Percentiles rank a stretch among this genome's conserved stretches.
Conservation (phyloP, 2,329 filamentous ascomycete genomes). For the Pseudomassariella vexata region DNA sequence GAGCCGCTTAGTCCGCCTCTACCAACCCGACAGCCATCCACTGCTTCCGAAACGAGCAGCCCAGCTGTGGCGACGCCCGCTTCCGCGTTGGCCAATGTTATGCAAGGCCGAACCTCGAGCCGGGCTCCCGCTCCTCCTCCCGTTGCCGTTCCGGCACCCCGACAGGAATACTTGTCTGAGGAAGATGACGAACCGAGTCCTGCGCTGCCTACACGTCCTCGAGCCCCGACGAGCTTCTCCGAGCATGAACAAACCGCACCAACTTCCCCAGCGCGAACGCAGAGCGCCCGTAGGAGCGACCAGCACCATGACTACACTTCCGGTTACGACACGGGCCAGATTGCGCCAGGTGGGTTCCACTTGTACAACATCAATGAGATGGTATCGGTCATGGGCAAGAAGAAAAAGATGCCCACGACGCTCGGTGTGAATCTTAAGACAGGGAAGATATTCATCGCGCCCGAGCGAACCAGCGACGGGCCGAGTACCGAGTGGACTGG, state of each 20-base stretch:
- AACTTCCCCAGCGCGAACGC: constrained; percentile 24
- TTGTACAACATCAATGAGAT: constrained; percentile 97
- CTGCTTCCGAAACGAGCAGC: constrained; percentile 21
- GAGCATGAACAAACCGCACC: constrained; percentile 15
- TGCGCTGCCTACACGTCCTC: constrained; percentile 29
- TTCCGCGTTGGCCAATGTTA: constrained; percentile 49
- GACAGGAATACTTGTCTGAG: constrained; percentile 58
- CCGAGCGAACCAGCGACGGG: constrained; percentile 77
- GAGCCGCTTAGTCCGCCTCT: constrained; percentile 32
- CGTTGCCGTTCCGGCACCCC: constrained; percentile 38
- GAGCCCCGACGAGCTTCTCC: constrained; percentile 16
- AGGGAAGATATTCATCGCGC: constrained; percentile 83
- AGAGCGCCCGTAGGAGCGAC: constrained; percentile 23
- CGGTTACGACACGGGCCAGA: constrained; percentile 34
- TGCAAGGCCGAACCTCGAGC: constrained; percentile 39
- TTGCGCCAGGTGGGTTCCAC: constrained; percentile 76
- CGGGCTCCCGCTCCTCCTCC: constrained; percentile 44
- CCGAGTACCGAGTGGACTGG: constrained; percentile 89
- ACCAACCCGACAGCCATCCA: constrained; percentile 25
- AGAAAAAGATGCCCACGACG: constrained; percentile 97
- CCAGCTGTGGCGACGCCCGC: constrained; percentile 39
- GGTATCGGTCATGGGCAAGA: constrained; percentile 93
- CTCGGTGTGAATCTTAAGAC: constrained; percentile 88
- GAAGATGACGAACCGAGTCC: constrained; percentile 59
- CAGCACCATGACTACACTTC: too few species aligned